phyloP scores from a whole-genome alignment of 2,329 filamentous ascomycete genomes.

The Aspergillus cejpii region DNA sequence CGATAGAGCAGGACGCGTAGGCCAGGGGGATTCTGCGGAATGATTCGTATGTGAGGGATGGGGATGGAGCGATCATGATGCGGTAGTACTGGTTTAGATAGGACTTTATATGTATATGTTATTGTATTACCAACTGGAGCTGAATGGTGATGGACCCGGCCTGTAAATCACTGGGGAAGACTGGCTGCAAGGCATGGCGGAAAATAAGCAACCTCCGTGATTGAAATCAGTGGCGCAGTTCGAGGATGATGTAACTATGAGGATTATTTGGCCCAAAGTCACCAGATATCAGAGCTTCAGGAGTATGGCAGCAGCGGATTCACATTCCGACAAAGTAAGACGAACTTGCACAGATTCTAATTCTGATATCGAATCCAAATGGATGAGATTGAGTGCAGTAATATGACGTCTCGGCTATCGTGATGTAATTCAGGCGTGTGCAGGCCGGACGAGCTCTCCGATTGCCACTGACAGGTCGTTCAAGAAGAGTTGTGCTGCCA shows the following conservation, averaged over 20 bases:
- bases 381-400: background rate
- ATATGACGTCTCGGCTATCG: background rate
- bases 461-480: conserved; percentile 15
- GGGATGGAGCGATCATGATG: conserved; percentile 7
- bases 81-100: background rate
- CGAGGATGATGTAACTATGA: conserved; percentile 13
- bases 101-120: too few relatives aligned
- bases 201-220: too few relatives aligned
- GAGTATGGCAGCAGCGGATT: background rate
- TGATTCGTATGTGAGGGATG: conserved; percentile 10
- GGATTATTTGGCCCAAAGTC: too few relatives aligned
- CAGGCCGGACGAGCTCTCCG: conserved; percentile 7
- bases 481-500: conserved; percentile 9
- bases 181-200: background rate
- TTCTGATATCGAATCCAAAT: background rate
- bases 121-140: too few relatives aligned
- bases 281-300: too few relatives aligned
- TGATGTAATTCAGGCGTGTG: conserved; percentile 6
- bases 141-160: too few relatives aligned
- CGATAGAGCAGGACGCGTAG: conserved; percentile 42
- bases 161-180: background rate
- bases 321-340: background rate
- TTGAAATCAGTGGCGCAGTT: background rate
- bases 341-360: background rate
- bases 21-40: conserved; percentile 31